Evolutionary conservation across 2,329 filamentous ascomycete species (phyloP).

Genomic region (Pseudocercospora musae): DNA sequence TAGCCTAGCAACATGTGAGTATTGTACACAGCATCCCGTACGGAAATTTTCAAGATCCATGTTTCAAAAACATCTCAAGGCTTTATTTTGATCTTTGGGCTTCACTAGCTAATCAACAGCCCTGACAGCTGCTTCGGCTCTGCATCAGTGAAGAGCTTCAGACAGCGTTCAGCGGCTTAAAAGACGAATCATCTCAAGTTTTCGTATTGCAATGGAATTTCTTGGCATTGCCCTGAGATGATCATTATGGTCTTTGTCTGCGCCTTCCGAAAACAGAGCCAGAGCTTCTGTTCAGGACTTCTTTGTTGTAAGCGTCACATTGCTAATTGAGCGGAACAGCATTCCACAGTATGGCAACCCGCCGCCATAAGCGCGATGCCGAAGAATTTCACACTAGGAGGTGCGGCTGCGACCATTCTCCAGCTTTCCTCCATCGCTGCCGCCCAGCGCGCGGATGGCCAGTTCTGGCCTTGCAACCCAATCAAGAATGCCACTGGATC

Average conservation of each 20-base stretch:
- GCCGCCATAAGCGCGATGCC: background rate
- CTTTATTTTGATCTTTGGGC: too few relatives aligned
- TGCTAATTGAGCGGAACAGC: background rate
- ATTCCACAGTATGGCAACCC: background rate
- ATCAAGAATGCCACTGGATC: conserved; percentile 19
- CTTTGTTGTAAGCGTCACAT: background rate
- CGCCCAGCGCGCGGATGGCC: conserved; percentile 16
- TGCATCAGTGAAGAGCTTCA: too few relatives aligned
- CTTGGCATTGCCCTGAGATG: conserved; percentile 27
- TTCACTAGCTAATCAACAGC: too few relatives aligned
- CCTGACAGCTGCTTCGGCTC: too few relatives aligned
- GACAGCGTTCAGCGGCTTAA: too few relatives aligned
- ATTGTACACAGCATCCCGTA: too few relatives aligned
- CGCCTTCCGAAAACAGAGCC: background rate
- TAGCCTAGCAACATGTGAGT: too few relatives aligned
- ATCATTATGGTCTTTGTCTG: conserved; percentile 12
- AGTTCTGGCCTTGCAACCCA: conserved; percentile 23
- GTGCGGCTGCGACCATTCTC: background rate
- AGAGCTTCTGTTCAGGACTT: background rate
- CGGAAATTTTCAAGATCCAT: too few relatives aligned
- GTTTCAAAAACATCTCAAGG: too few relatives aligned
- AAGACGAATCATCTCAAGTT: too few relatives aligned
- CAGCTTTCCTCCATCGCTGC: background rate
- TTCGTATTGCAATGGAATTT: too few relatives aligned
- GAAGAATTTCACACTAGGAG: background rate